phyloP scores from a whole-genome alignment of 805 yeast genomes.

The Candida hungchunana region DNA sequence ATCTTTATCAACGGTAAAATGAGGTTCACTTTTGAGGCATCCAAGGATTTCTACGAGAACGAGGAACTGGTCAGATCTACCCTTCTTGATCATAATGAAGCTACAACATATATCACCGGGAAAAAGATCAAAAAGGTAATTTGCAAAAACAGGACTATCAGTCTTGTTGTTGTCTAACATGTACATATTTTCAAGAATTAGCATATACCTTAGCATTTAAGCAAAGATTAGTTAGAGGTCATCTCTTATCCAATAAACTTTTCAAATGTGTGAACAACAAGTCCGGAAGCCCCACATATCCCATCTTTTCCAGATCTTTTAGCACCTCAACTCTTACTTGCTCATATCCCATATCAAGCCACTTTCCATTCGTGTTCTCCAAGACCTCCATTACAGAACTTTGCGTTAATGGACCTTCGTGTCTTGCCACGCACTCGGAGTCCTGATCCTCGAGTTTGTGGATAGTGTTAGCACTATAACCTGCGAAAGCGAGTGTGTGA shows the following conservation, averaged over 20 bases:
- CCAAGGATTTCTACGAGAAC: slow-evolving; percentile 33
- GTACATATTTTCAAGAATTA: slow-evolving; percentile 1
- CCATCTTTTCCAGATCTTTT: slow-evolving; percentile 34
- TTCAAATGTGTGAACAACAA: slow-evolving; percentile 52
- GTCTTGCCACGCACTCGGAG: slow-evolving; percentile 32
- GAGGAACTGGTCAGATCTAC: slow-evolving; percentile 34
- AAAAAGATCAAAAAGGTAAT: slow-evolving; percentile 50
- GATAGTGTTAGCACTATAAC: slow-evolving; percentile 38
- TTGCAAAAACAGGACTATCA: slow-evolving; percentile 37
- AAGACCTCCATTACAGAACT: slow-evolving; percentile 34
- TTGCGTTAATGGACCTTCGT: slow-evolving; percentile 51
- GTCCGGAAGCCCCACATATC: slow-evolving; percentile 46
- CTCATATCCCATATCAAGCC: slow-evolving; percentile 37
- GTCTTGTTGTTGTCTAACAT: slow-evolving; percentile 18
- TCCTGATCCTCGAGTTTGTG: slow-evolving; percentile 43
- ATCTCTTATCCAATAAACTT: slow-evolving; percentile 35
- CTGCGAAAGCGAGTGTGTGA: slow-evolving; percentile 48
- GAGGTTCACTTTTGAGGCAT: slow-evolving; percentile 41
- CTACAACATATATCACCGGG: slow-evolving; percentile 37
- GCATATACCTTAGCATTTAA: too few species aligned
- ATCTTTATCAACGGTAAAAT: slow-evolving; percentile 75
- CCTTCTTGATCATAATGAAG: slow-evolving; percentile 31
- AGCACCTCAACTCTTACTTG: slow-evolving; percentile 43
- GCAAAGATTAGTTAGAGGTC: too few species aligned
- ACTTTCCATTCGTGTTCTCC: slow-evolving; percentile 19